phyloP scores from a whole-genome alignment of 139 green algal species.

The Chara braunii region DNA sequence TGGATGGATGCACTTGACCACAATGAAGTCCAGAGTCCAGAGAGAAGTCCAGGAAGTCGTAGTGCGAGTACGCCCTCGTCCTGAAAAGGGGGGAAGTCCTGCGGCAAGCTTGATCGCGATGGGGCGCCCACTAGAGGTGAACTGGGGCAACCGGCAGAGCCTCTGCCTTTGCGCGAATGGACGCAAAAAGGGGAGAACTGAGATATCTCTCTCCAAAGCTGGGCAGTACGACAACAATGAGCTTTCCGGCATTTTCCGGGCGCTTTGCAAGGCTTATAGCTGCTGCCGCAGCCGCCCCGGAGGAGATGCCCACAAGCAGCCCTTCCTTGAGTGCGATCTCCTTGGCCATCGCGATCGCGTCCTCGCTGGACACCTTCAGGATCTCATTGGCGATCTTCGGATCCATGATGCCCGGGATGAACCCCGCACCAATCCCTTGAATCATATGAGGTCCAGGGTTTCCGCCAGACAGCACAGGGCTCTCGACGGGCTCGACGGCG shows the following conservation, averaged over 20 bases:
- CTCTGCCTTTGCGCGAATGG: constrained; percentile 44
- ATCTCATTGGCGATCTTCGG: no score
- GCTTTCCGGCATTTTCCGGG: constrained; percentile 87
- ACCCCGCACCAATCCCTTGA: constrained; percentile 69
- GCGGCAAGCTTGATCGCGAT: no score
- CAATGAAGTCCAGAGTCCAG: no score
- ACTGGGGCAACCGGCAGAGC: no score
- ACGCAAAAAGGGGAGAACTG: constrained; percentile 79
- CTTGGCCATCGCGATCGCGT: constrained; percentile 73
- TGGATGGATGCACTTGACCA: no score
- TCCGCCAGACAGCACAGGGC: constrained; percentile 77
- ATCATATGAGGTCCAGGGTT: constrained; percentile 75
- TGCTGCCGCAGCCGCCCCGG: constrained; percentile 47
- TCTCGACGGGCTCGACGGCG: constrained; percentile 88
- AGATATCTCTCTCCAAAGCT: constrained; percentile 94
- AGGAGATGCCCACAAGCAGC: constrained; percentile 78
- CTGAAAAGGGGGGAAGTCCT: no score
- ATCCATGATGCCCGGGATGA: no score
- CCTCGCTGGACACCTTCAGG: constrained; percentile 68
- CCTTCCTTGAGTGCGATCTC: constrained; percentile 74
- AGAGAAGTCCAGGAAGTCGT: no score
- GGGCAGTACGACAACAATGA: constrained; percentile 79
- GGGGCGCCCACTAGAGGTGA: no score
- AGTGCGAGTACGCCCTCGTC: no score
- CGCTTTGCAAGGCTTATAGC: constrained; percentile 64